These are phyloP conservation scores for Moesziomyces sp. DNA, from an alignment of 1,284 basidiomycete genomes.

Conservation along the genomic window DNA sequence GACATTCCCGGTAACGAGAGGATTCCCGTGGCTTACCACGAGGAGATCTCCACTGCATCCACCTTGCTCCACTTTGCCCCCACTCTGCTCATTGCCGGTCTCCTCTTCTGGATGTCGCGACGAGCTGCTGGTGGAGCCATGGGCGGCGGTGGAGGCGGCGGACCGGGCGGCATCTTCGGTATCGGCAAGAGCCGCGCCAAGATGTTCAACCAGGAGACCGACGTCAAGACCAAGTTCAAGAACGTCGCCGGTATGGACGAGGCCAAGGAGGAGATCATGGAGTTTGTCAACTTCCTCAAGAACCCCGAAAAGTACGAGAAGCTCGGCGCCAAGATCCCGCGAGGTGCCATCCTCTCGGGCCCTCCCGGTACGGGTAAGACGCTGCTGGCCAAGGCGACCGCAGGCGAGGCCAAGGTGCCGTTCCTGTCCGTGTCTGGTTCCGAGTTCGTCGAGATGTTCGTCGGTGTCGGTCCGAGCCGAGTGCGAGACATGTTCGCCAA, in stretches of 20 bases:
- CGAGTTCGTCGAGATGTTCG: constrained; percentile 99
- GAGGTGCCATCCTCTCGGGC: constrained; percentile 96
- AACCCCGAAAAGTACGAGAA: constrained; percentile 93
- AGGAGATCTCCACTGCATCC: constrained; percentile 86
- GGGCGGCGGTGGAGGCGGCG: constrained; percentile 68
- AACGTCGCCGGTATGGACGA: constrained; percentile 99
- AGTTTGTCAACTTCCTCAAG: constrained; percentile 99
- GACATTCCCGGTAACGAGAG: constrained; percentile 90
- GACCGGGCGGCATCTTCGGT: constrained; percentile 91
- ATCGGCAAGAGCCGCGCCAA: constrained; percentile 96
- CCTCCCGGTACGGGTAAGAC: constrained; percentile 99
- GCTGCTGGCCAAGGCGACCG: constrained; percentile 95
- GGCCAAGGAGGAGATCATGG: constrained; percentile 99
- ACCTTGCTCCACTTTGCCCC: constrained; percentile 92
- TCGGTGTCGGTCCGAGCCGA: constrained; percentile 96
- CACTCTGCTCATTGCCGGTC: constrained; percentile 87
- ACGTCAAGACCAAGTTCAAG: constrained; percentile 91
- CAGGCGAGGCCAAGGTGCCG: constrained; percentile 94
- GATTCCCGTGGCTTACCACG: constrained; percentile 95
- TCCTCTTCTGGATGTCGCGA: constrained; percentile 89
- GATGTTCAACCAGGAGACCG: constrained; percentile 97
- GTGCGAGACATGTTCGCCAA: constrained; percentile 97
- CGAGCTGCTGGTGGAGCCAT: constrained; percentile 72
- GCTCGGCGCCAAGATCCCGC: constrained; percentile 97
- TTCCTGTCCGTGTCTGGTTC: constrained; percentile 99